These are phyloP conservation scores for Malassezia cuniculi DNA, from an alignment of 1,284 basidiomycete species.

Conservation along the genomic window DNA sequence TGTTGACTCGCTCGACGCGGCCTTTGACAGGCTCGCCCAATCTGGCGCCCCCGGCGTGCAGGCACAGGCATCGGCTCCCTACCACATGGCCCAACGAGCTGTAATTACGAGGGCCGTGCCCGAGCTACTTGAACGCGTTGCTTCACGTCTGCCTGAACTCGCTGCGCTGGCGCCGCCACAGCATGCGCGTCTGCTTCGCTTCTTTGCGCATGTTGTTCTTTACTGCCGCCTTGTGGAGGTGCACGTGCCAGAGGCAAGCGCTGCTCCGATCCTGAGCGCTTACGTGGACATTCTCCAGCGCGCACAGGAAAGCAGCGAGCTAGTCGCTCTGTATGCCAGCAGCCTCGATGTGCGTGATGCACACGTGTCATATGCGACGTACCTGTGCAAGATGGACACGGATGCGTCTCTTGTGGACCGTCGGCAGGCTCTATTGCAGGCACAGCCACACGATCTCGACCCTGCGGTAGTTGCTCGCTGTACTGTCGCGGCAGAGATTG, in stretches of 20 bases:
- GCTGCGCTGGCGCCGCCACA: conserved; percentile 18
- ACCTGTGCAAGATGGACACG: conserved; percentile 61
- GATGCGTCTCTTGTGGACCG: conserved; percentile 58
- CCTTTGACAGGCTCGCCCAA: conserved; percentile 36
- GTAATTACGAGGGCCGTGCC: conserved; percentile 67
- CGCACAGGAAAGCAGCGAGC: conserved; percentile 56
- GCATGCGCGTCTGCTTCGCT: conserved; percentile 53
- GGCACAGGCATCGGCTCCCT: conserved; percentile 58
- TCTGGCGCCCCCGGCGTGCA: conserved; percentile 26
- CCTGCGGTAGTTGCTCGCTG: conserved; percentile 65
- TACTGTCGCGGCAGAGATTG: conserved; percentile 57
- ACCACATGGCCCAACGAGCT: conserved; percentile 70
- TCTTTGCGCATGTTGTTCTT: conserved; percentile 89
- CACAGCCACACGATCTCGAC: conserved; percentile 71
- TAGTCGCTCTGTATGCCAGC: conserved; percentile 87
- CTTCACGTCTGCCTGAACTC: conserved; percentile 29
- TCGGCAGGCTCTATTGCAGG: conserved; percentile 60
- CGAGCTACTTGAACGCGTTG: conserved; percentile 30
- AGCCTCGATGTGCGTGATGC: conserved; percentile 75
- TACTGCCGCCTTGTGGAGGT: conserved; percentile 67
- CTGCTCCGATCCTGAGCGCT: conserved; percentile 68
- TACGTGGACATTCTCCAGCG: conserved; percentile 71
- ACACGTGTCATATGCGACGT: conserved; percentile 79
- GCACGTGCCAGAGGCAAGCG: conserved; percentile 50
- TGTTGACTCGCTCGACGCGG: conserved; percentile 15